These are phyloP conservation scores for Magnolia changhungtana DNA, from an alignment of 164 flowering plant genomes.

Conservation along the genomic window DNA sequence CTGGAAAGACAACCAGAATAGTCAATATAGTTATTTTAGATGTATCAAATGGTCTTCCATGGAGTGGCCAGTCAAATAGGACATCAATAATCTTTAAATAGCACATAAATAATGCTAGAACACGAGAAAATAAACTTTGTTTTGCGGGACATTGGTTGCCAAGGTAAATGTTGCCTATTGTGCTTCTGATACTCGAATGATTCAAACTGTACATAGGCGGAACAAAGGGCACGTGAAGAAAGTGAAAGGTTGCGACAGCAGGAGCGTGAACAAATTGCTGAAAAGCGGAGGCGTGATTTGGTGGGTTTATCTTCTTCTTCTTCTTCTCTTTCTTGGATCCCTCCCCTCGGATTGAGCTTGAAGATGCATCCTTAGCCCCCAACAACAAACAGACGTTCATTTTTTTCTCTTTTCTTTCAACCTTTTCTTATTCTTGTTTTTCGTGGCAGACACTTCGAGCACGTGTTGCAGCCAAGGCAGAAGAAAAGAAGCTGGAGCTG, in stretches of 20 bases:
- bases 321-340: not conserved
- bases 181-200: too few species aligned
- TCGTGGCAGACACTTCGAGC: slow-evolving; percentile 72
- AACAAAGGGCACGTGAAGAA: slow-evolving; percentile 93
- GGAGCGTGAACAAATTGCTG: slow-evolving; percentile 94
- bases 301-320: slow-evolving; percentile 34
- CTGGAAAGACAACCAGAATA: not conserved
- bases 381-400: not conserved
- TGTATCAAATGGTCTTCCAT: too few species aligned
- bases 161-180: too few species aligned
- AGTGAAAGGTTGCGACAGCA: slow-evolving; percentile 91
- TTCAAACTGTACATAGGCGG: slow-evolving; percentile 55
- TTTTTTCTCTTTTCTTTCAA: not conserved
- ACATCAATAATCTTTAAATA: too few species aligned
- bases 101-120: too few species aligned
- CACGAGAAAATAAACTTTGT: too few species aligned
- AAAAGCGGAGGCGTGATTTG: slow-evolving; percentile 89
- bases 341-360: not conserved
- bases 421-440: slow-evolving; percentile 3
- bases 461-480: slow-evolving; percentile 95
- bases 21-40: not conserved
- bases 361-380: not conserved
- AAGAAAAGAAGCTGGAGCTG: slow-evolving; percentile 95
- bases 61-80: too few species aligned
- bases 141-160: too few species aligned